Percentiles rank a stretch among this genome's conserved stretches.
These are phyloP conservation scores for Daldinia bambusicola DNA, from an alignment of 495 filamentous ascomycete species.

Conservation along the genomic window DNA sequence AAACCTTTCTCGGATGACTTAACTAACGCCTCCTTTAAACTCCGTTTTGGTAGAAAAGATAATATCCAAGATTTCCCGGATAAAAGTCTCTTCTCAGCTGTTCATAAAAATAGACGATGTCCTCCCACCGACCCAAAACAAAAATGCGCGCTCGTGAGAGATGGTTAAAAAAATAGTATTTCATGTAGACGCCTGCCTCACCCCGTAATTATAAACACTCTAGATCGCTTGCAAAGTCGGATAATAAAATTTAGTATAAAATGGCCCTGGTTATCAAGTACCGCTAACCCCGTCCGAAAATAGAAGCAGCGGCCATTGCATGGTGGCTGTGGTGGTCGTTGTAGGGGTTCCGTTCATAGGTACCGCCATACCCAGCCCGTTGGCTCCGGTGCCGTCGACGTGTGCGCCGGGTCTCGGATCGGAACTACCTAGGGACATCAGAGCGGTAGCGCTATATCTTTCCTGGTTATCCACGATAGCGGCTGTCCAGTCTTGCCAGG, in stretches of 20 bases:
- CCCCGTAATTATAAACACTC: slow-evolving; percentile 8
- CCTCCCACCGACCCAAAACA: background rate
- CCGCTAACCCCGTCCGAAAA: slow-evolving; percentile 47
- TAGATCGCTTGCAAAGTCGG: background rate
- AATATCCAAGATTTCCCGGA: background rate
- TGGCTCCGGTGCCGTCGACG: slow-evolving; percentile 26
- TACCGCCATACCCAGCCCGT: slow-evolving; percentile 34
- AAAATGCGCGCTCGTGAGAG: slow-evolving; percentile 1
- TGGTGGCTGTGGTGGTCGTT: slow-evolving; percentile 35
- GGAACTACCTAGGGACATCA: slow-evolving; percentile 53
- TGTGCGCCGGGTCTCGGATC: slow-evolving; percentile 36
- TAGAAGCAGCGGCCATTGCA: slow-evolving; percentile 47
- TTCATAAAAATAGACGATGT: background rate
- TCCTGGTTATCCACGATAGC: slow-evolving; percentile 59
- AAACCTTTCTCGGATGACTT: background rate
- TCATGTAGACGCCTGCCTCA: slow-evolving; percentile 2
- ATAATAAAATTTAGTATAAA: background rate
- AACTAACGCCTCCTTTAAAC: slow-evolving; percentile 5
- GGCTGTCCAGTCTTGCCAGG: slow-evolving; percentile 61
- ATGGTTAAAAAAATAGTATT: background rate
- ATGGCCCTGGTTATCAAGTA: slow-evolving; percentile 24
- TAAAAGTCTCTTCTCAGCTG: background rate
- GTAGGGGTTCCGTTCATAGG: slow-evolving; percentile 38
- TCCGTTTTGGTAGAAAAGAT: background rate
- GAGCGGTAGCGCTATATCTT: slow-evolving; percentile 55